phyloP scores from a whole-genome alignment of 345 rosid species.

The Capsella bursapastoris region DNA sequence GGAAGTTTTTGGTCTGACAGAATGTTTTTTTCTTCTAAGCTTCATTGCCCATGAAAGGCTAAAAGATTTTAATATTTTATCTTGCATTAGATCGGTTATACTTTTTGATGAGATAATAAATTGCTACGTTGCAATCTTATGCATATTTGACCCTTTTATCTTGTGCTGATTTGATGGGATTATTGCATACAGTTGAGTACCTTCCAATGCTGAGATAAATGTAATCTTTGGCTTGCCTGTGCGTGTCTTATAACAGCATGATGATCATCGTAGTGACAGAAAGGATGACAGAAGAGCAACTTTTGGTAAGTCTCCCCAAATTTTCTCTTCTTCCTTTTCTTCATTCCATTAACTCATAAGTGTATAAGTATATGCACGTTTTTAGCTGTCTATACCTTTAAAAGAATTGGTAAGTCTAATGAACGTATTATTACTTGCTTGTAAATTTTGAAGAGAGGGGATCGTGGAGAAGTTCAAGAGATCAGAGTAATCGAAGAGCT shows the following conservation, averaged over 20 bases:
- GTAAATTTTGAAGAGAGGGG: conserved; percentile 57
- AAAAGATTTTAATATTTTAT: neutral
- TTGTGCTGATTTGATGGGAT: neutral
- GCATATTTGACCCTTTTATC: neutral
- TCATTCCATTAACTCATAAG: neutral
- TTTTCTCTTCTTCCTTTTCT: neutral
- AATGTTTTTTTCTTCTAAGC: conserved; percentile 4
- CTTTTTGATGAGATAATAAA: neutral
- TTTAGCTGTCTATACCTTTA: neutral
- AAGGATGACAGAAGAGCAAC: conserved; percentile 69
- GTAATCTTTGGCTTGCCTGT: conserved; percentile 84
- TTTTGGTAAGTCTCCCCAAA: conserved; percentile 53
- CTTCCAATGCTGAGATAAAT: conserved; percentile 55
- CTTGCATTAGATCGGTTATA: neutral
- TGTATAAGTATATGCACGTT: neutral
- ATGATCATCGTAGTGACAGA: conserved; percentile 68
- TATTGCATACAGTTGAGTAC: conserved; percentile 38
- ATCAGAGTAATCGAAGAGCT: conserved; percentile 50
- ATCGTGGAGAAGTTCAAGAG: conserved; percentile 65
- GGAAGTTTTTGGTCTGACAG: neutral
- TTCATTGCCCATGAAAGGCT: neutral
- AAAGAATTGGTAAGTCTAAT: neutral
- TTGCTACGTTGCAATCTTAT: neutral
- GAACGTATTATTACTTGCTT: conserved; percentile 18
- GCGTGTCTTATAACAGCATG: conserved; percentile 87